A percentile compares a stretch with the other conserved stretches of the same genome.
These are phyloP conservation scores for Gracilaria caudata DNA, from an alignment of 23 red algal species.

Conservation along the genomic window DNA sequence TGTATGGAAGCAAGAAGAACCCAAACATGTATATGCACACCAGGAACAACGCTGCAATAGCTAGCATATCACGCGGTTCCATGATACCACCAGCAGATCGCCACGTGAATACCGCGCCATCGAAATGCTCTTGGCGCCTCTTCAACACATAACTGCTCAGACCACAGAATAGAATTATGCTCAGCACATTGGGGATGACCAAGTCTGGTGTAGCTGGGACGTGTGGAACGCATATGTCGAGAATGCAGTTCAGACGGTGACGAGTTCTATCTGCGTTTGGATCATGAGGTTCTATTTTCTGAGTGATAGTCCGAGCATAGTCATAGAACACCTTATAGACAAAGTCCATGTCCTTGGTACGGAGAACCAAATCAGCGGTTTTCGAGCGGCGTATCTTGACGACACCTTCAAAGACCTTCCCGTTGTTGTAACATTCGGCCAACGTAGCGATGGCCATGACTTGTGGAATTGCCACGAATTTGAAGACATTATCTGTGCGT, in stretches of 20 bases:
- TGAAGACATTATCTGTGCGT: conserved; percentile 75
- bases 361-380: conserved; percentile 86
- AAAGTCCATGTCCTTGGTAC: conserved; percentile 66
- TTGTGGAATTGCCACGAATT: conserved; percentile 98
- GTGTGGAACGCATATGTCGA: conserved; percentile 65
- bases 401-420: conserved; percentile 77
- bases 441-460: conserved; percentile 99
- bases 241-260: conserved; percentile 59
- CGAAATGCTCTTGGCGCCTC: conserved; percentile 84
- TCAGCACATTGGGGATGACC: conserved; percentile 82
- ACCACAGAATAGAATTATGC: conserved; percentile 82
- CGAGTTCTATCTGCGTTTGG: conserved; percentile 80
- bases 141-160: conserved; percentile 85
- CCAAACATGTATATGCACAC: conserved; percentile 94
- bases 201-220: conserved; percentile 80
- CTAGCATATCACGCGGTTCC: conserved; percentile 87
- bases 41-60: conserved; percentile 82
- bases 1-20: conserved; percentile 95
- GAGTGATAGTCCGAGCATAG: conserved; percentile 61
- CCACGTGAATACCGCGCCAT: conserved; percentile 84
- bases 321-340: conserved; percentile 78
- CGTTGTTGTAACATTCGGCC: conserved; percentile 87
- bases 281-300: conserved; percentile 67
- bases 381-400: conserved; percentile 93
- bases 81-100: conserved; percentile 88